phyloP scores from a whole-genome alignment of 306 rosid species.

The Prunus persica region Prunus_persica_NCBIv2 NC_034015.1:20853501-20854000 shows the following conservation, averaged over 20 bases:
- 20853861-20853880: conserved; percentile 55
- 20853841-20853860: conserved; percentile 67
- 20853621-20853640: background rate
- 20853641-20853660: conserved; percentile 34
- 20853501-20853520: background rate
- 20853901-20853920: conserved; percentile 58
- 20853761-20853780: conserved; percentile 2
- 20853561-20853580: background rate
- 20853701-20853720: conserved; percentile 12
- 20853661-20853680: conserved; percentile 65
- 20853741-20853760: conserved; percentile 1
- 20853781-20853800: background rate
- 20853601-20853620: background rate
- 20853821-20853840: conserved; percentile 22
- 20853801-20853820: conserved; percentile 2
- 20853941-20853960: conserved; percentile 26
- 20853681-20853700: conserved; percentile 16
- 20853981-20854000: conserved; percentile 68
- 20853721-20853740: conserved; percentile 23
- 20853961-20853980: conserved; percentile 60
- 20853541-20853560: too few relatives aligned
- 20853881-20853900: conserved; percentile 45
- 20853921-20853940: conserved; percentile 35
- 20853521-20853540: background rate
- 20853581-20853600: background rate